Evolutionary conservation across 1,284 basidiomycete species (phyloP).

Genomic region (Malassezia furfur): DNA sequence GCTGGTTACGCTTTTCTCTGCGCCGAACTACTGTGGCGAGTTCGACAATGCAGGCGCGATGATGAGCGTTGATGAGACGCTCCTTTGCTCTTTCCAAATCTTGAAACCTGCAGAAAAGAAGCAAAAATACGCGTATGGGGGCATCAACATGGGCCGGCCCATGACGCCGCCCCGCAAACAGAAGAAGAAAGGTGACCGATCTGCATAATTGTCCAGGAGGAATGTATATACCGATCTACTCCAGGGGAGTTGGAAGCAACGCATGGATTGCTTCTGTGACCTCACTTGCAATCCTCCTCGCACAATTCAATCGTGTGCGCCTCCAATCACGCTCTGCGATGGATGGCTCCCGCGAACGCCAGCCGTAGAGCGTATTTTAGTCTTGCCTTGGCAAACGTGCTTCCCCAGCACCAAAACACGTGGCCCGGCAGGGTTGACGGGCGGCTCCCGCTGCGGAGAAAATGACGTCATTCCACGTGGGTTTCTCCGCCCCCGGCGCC

Average conservation of each 20-base stretch:
- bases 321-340: background rate
- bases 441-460: background rate
- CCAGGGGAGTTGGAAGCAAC: background rate
- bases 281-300: background rate
- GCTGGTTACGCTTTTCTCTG: slow-evolving; percentile 91
- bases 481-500: no score
- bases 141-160: slow-evolving; percentile 51
- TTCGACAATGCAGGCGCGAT: slow-evolving; percentile 99
- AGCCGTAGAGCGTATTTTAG: background rate
- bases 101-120: slow-evolving; percentile 99
- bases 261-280: background rate
- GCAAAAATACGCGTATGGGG: slow-evolving; percentile 59
- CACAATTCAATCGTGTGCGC: background rate
- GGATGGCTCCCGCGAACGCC: background rate
- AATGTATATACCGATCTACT: slow-evolving; percentile 19
- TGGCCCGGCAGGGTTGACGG: background rate
- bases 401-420: background rate
- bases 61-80: slow-evolving; percentile 98
- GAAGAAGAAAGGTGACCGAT: slow-evolving; percentile 49
- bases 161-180: slow-evolving; percentile 55
- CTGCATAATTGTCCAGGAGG: slow-evolving; percentile 1
- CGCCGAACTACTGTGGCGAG: slow-evolving; percentile 94
- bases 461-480: background rate
- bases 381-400: background rate
- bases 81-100: slow-evolving; percentile 90